Base-by-base conservation (phyloP, 257 asterid genomes). In the Capsicum chinense region DNA sequence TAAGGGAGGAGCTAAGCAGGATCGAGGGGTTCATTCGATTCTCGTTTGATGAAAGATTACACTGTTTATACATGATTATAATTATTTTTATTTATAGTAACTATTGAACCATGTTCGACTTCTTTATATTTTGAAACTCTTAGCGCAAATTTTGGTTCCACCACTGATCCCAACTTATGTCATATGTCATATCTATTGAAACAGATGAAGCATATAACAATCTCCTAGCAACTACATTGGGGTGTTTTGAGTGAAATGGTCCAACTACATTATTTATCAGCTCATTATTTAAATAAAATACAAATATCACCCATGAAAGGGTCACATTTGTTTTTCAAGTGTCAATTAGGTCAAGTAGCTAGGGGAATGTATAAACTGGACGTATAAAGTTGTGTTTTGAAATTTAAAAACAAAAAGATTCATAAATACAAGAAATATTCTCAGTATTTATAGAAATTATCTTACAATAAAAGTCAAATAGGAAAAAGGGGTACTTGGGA, bases 351-450 rank as follows among this genome's bases (percentile, higher is more conserved):
- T 9, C 13, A 67, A 67, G 35, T 35, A 26, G 33, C 33, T 26
- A 37, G 26, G 47, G 76, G 52, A 68, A 68, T 3, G 76, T 68
- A 56, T 56, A 56, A 52, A 52, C 8, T 48, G 57, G 9, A 52
- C 3, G 16, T 56, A 68, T 15, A 37, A 39, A 68, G 78, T 39
- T 15, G n/a, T 47, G 35, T 70, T 71, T 47, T 12, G 13, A 73
- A 73, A 73, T 73, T 2, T 0, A 48, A n/a, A 42, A 63, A 68
- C 12, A 3, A 19, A 74, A 50, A 13, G 21, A 50, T 74, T 50
- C 62, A 74, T 12, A 52, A 12, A 74, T 50, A 74, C 21, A 47
- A 39, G 60, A 85, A 83, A 76, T 81, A 67, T 54, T 12, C 59
- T 9, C 48, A 33, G 9, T 69, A 59, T 26, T 63, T 14, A 6